Evolutionary conservation across 257 asterid species (phyloP).

Genomic region (Nicotiana undulata): DNA sequence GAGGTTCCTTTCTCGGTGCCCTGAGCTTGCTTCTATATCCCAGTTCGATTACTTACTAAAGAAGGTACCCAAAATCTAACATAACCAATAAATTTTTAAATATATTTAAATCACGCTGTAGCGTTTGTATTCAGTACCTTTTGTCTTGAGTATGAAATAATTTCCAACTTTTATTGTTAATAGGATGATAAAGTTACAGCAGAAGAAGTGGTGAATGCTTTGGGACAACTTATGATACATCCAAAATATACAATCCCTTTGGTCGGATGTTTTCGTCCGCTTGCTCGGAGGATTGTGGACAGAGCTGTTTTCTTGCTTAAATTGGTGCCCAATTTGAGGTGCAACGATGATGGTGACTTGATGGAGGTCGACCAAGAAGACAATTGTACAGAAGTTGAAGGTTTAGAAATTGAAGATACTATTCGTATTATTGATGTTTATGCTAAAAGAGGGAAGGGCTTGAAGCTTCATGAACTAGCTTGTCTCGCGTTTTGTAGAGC

Average conservation of each 20-base stretch:
- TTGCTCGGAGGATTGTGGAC: conserved; percentile 52
- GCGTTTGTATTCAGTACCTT: not conserved
- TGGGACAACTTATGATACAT: conserved; percentile 66
- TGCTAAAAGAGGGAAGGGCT: conserved; percentile 43
- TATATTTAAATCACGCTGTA: too few species aligned
- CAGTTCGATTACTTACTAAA: conserved; percentile 34
- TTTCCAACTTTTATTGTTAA: not conserved
- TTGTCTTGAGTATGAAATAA: not conserved
- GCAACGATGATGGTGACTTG: conserved; percentile 25
- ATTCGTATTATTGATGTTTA: conserved; percentile 44
- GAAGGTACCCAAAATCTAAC: conserved; percentile 37
- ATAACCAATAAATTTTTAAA: not conserved
- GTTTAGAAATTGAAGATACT: conserved; percentile 26
- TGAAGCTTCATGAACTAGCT: conserved; percentile 81
- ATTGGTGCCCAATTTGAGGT: conserved; percentile 47
- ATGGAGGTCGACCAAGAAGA: conserved; percentile 43
- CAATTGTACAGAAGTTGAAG: conserved; percentile 41
- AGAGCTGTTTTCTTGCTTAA: conserved; percentile 52
- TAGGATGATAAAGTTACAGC: conserved; percentile 59
- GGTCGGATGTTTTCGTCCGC: conserved; percentile 77
- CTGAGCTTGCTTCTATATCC: conserved; percentile 42
- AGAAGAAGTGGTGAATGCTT: conserved; percentile 61
- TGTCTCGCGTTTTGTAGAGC: conserved; percentile 79
- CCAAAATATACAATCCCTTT: conserved; percentile 74
- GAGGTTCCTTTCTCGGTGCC: conserved; percentile 59